Base-by-base conservation (phyloP, 805 yeast genomes). In the Aciculoconidium aculeatum region DNA sequence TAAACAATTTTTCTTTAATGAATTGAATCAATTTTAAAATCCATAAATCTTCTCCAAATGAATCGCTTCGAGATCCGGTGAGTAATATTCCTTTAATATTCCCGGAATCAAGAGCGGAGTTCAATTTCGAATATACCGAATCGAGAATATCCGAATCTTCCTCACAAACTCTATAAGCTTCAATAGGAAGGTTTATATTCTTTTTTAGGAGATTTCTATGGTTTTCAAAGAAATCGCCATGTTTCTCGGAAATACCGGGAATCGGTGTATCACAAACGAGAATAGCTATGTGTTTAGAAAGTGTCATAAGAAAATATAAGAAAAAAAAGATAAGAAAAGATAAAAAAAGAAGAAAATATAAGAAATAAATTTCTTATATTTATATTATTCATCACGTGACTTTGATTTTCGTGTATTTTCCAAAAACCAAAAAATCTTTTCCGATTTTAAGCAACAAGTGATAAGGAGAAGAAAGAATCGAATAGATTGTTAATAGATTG, bases 171-270 rank as follows among this genome's bases (percentile, higher is more conserved):
- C 63, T 59, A 38, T 60, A 72, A 34, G 59, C 61, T 9, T 42
- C 51, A 28, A 51, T 46, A 5, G 44, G 45, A 13, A 44, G 35
- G 14, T 41, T 6, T 17, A 21, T 10, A 20, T 15, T 4, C 22
- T n/a, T 18, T 23, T 4, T 37, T 23, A 74, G 35, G 6, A 71
- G 45, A 5, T 42, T 42, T 1, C 40, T 39, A 14, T 67, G 59
- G 39, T 65, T 65, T 35, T 72, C 75, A 2, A 74, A 79, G 44
- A 69, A 74, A 45, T 71, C 75, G 1, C 79, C 80, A 41, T 42
- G 61, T 10, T 41, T 42, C 11, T 42, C 53, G 12, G 51, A 37
- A 11, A 51, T 36, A 13, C 44, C 53, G 7, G 42, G 41, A 16
- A 55, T 55, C 6, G 62, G 61, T 5, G 58, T 53, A 35, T 67